These are phyloP conservation scores for Didymella lethalis DNA, from an alignment of 2,329 filamentous ascomycete genomes.

Conservation along the genomic window DNA sequence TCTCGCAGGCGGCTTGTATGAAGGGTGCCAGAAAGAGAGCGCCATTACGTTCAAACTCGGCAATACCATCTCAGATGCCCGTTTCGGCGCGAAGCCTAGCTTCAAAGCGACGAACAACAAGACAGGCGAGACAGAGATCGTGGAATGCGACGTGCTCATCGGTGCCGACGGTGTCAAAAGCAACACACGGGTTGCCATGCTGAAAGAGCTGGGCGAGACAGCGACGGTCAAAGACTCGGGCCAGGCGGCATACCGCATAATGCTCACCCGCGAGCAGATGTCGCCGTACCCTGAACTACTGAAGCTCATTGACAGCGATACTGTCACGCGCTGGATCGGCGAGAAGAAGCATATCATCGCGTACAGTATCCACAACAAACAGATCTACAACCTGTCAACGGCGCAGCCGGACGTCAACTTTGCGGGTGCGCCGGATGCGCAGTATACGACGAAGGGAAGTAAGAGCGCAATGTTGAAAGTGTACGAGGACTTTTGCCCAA, in stretches of 20 bases:
- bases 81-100: conserved; percentile 64
- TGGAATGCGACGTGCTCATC: conserved; percentile 59
- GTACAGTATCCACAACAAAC: conserved; percentile 74
- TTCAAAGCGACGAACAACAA: conserved; percentile 66
- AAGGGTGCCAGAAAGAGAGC: conserved; percentile 70
- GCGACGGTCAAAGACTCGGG: conserved; percentile 72
- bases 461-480: conserved; percentile 68
- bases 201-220: conserved; percentile 60
- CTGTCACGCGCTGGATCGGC: conserved; percentile 78
- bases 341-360: conserved; percentile 78
- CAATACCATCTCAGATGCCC: conserved; percentile 63
- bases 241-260: conserved; percentile 81
- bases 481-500: conserved; percentile 68
- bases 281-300: conserved; percentile 71
- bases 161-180: conserved; percentile 61
- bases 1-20: conserved; percentile 72
- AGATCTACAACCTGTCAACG: conserved; percentile 72
- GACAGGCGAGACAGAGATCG: conserved; percentile 61
- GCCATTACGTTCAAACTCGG: conserved; percentile 74
- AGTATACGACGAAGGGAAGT: conserved; percentile 69
- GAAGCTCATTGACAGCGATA: conserved; percentile 70
- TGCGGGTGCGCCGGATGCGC: conserved; percentile 63
- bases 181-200: conserved; percentile 59
- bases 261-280: conserved; percentile 75
- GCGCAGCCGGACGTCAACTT: conserved; percentile 68